Evolutionary conservation across 371 early-diverging fungal species (phyloP), one percentile per base, ranked within the genome.

Genomic region (Sporodiniella umbellata): DNA sequence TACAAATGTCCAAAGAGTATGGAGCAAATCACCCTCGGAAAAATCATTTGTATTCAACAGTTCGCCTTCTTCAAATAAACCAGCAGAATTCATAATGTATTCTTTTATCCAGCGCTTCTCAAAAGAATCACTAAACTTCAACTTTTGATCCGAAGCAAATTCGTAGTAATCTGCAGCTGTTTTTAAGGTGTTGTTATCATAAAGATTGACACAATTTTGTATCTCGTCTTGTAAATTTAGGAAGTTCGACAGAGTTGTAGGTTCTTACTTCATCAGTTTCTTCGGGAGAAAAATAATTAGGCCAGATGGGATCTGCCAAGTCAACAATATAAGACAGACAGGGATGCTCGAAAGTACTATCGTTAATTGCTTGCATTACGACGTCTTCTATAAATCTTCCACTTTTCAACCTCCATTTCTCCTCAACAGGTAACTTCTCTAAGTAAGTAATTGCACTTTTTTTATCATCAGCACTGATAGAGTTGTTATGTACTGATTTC

Each of bases 1-100:
- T 22, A 49, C 30, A 30, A 44, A 55, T 33, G 35, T 8, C 56
- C 49, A 55, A 10, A 55, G 30, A 25, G 21, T 21, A 44, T 49
- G 56, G 8, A 55, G 49, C 18, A 49, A 22, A 45, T 55, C 56
- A 31, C 7, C 10, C 39, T 55, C 49, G 3, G 45, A 55, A 42
- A 45, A 55, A 45, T 55, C 49, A 42, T 33, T 28, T 8, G 30
- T 25, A 14, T 43, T 25, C 21, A 54, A 43, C 8, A 12, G 12
- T 18, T 45, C 40, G 19, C 17, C 15, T 35, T 53, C 38, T 53
- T 37, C 39, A 42, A 53, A 53, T 28, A 53, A 42, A 21, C 48
- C 43, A 22, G 44, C 19, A 2, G 28, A 33, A 14, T 33, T 43
- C 11, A 43, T 35, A 3, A 58, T 47, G 18, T 33, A 21, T 43